Percentiles rank a stretch among this genome's conserved stretches.
Conservation (phyloP, 805 yeast species). For the Saturnispora besseyi region DNA sequence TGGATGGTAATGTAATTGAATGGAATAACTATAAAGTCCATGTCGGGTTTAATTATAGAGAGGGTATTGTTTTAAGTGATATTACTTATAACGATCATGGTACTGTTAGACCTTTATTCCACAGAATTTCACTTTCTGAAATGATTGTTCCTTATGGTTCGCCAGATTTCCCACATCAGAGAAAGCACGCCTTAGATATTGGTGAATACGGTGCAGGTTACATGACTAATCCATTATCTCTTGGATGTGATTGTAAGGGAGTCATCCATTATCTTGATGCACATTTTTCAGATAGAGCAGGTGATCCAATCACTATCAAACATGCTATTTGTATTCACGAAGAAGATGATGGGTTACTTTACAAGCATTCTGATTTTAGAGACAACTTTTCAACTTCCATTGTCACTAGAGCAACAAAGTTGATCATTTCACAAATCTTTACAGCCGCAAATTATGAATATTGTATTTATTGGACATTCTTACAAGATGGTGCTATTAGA, state of each 20-base stretch:
- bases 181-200: constrained; percentile 80
- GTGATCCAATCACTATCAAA: constrained; percentile 61
- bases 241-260: constrained; percentile 84
- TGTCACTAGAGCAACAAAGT: constrained; percentile 65
- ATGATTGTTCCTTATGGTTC: constrained; percentile 82
- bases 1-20: constrained; percentile 58
- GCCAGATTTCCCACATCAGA: constrained; percentile 73
- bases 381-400: constrained; percentile 68
- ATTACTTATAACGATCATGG: constrained; percentile 71
- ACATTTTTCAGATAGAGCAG: constrained; percentile 57
- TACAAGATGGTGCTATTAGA: constrained; percentile 78
- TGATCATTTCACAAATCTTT: constrained; percentile 70
- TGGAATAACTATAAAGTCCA: constrained; percentile 77
- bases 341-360: constrained; percentile 74
- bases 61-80: constrained; percentile 73
- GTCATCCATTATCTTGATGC: constrained; percentile 78
- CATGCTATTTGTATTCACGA: constrained; percentile 80
- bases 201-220: constrained; percentile 87
- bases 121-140: constrained; percentile 68
- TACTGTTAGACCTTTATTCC: constrained; percentile 62
- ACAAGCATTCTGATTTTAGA: constrained; percentile 79
- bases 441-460: constrained; percentile 85
- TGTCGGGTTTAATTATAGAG: constrained; percentile 78
- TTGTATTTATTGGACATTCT: constrained; percentile 73
- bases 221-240: constrained; percentile 69